phyloP scores from a whole-genome alignment of 441 rosid species.

The Pelargonium cotyledonis region DNA sequence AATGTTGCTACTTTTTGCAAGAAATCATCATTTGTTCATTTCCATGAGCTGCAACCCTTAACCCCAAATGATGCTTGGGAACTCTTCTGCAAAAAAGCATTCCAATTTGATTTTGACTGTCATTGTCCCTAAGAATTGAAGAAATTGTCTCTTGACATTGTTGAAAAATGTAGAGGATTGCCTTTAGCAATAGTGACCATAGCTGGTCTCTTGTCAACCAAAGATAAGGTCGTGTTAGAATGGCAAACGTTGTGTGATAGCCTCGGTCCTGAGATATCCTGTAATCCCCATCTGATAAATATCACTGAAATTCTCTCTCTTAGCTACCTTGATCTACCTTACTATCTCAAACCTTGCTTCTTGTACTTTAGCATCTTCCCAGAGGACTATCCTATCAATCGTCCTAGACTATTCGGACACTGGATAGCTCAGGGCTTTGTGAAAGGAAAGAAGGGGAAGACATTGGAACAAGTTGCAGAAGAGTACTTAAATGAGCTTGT shows the following conservation, averaged over 20 bases:
- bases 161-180: constrained; percentile 10
- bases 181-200: constrained; percentile 13
- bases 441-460: background rate
- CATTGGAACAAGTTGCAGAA: constrained; percentile 13
- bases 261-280: background rate
- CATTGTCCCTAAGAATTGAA: background rate
- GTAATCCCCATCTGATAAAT: background rate
- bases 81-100: constrained; percentile 1
- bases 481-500: constrained; percentile 15
- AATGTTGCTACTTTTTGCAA: background rate
- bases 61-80: background rate
- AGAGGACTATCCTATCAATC: background rate
- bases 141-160: background rate
- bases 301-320: background rate
- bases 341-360: constrained; percentile 16
- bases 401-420: constrained; percentile 10
- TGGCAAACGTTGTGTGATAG: background rate
- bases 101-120: background rate
- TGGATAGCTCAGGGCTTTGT: constrained; percentile 24
- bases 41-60: background rate
- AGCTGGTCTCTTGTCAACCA: constrained; percentile 10
- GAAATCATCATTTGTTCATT: background rate
- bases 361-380: constrained; percentile 19
- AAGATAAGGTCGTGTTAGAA: background rate
- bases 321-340: constrained; percentile 13